phyloP scores from a whole-genome alignment of 805 yeast genomes.

The Monosporozyma aerobia region DNA sequence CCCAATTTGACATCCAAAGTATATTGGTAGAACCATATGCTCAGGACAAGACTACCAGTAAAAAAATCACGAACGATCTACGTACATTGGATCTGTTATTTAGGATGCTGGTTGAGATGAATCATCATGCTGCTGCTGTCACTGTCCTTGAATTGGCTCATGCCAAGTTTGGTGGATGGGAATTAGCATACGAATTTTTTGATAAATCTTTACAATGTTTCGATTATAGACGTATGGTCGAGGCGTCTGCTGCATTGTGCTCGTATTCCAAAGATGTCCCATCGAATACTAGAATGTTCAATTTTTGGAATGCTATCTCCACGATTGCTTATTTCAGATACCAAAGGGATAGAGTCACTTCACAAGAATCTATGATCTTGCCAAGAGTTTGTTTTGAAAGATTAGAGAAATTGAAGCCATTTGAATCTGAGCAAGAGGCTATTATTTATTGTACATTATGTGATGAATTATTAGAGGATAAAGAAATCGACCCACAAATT shows the following conservation, averaged over 20 bases:
- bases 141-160: constrained; percentile 49
- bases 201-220: constrained; percentile 38
- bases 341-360: constrained; percentile 30
- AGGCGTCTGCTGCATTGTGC: constrained; percentile 36
- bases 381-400: constrained; percentile 54
- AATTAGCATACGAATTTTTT: constrained; percentile 49
- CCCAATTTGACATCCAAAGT: constrained; percentile 27
- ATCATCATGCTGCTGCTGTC: constrained; percentile 33
- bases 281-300: constrained; percentile 25
- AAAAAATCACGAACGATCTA: constrained; percentile 36
- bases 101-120: constrained; percentile 35
- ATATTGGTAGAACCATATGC: constrained; percentile 21
- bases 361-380: constrained; percentile 42
- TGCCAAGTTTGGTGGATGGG: constrained; percentile 45
- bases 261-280: constrained; percentile 16
- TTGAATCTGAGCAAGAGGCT: constrained; percentile 52
- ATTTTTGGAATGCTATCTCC: constrained; percentile 50
- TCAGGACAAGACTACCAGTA: constrained; percentile 9
- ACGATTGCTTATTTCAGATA: constrained; percentile 35
- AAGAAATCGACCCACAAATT: constrained; percentile 25
- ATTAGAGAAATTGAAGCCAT: constrained; percentile 44
- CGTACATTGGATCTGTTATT: constrained; percentile 42
- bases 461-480: constrained; percentile 22
- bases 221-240: constrained; percentile 46
- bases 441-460: constrained; percentile 50